Evolutionary conservation across 2,329 filamentous ascomycete species (phyloP).

Genomic region (Trichophyton mentagrophytes): DNA sequence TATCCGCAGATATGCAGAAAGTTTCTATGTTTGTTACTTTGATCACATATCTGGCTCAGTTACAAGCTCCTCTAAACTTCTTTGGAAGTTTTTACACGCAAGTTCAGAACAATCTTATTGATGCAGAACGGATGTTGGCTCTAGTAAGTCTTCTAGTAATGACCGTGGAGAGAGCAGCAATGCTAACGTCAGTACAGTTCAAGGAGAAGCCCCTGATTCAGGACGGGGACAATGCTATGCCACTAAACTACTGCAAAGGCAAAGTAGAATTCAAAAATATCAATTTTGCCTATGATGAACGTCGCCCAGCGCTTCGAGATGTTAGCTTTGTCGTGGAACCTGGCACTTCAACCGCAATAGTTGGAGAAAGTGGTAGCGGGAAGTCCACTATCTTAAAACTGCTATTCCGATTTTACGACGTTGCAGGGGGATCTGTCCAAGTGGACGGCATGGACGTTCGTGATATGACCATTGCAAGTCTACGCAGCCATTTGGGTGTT

Average conservation of each 20-base stretch:
- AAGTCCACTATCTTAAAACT: constrained; percentile 57
- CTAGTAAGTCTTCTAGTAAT: constrained; percentile 29
- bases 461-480: constrained; percentile 47
- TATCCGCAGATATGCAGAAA: constrained; percentile 47
- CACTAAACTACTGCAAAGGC: background rate
- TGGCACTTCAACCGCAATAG: constrained; percentile 44
- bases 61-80: constrained; percentile 58
- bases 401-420: constrained; percentile 56
- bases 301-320: background rate
- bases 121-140: constrained; percentile 46
- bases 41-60: constrained; percentile 60
- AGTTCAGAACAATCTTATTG: constrained; percentile 45
- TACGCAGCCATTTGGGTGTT: constrained; percentile 53
- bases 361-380: constrained; percentile 46
- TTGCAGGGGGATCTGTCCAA: constrained; percentile 51
- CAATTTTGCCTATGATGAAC: background rate
- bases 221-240: background rate
- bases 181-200: background rate
- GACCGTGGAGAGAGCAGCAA: too few species aligned
- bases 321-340: constrained; percentile 14
- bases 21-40: constrained; percentile 59
- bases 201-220: background rate
- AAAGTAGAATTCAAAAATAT: background rate
- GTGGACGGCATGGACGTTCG: constrained; percentile 51
- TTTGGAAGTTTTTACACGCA: constrained; percentile 48